phyloP scores from a whole-genome alignment of 441 rosid species.

The Croton setiger region DNA sequence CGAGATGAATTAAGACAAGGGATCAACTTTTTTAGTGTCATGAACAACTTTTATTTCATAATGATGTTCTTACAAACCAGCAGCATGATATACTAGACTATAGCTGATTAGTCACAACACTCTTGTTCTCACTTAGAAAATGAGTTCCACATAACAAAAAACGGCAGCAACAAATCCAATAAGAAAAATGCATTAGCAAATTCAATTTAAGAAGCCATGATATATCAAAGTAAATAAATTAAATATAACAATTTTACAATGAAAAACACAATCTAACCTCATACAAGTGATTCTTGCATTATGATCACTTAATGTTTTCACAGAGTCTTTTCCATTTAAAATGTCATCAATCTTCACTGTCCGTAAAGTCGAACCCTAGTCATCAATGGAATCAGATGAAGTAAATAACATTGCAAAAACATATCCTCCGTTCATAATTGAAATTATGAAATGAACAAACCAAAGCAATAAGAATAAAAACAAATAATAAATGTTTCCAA shows the following conservation, averaged over 20 bases:
- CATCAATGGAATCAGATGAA: not conserved
- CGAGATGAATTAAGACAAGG: too few relatives aligned
- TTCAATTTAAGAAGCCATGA: too few relatives aligned
- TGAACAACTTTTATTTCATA: too few relatives aligned
- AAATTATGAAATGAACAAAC: not conserved
- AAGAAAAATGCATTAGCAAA: not conserved
- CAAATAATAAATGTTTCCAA: not conserved
- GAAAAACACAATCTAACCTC: constrained; percentile 40
- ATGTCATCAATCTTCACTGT: constrained; percentile 26
- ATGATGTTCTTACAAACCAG: too few relatives aligned
- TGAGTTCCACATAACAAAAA: too few relatives aligned
- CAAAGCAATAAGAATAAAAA: not conserved
- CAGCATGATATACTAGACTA: too few relatives aligned
- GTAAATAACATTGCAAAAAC: not conserved
- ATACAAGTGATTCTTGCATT: constrained; percentile 64
- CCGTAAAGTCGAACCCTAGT: constrained; percentile 39
- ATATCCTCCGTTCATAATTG: too few relatives aligned
- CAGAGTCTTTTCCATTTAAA: constrained; percentile 22
- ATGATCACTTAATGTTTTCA: constrained; percentile 35
- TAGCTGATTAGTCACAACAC: not conserved
- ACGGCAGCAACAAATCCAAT: not conserved
- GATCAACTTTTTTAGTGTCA: too few relatives aligned
- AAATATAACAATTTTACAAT: not conserved
- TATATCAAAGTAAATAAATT: too few relatives aligned
- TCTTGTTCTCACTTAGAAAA: not conserved